These are phyloP conservation scores for Corynespora cassiicola DNA, from an alignment of 2,329 filamentous ascomycete species.

Conservation along the genomic window DNA sequence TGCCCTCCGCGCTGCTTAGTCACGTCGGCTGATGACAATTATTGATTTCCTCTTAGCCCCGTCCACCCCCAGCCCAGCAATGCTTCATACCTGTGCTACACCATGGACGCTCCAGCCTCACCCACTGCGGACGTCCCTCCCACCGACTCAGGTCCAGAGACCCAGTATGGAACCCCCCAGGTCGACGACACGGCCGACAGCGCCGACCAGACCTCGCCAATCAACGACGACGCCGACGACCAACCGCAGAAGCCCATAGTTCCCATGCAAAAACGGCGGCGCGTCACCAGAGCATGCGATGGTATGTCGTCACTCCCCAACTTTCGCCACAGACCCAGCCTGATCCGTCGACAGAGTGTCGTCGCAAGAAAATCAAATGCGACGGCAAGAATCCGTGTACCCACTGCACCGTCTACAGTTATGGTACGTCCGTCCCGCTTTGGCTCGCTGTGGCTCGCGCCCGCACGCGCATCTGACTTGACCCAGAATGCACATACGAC, in stretches of 20 bases:
- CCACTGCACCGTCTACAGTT: constrained; percentile 97
- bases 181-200: constrained; percentile 38
- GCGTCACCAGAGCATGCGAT: constrained; percentile 54
- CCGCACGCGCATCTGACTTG: constrained; percentile 17
- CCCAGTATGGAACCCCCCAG: constrained; percentile 27
- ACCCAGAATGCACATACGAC: constrained; percentile 88
- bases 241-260: constrained; percentile 38
- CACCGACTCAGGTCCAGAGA: constrained; percentile 33
- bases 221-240: constrained; percentile 40
- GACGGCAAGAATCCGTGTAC: constrained; percentile 68
- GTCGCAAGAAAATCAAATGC: constrained; percentile 62
- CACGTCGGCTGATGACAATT: constrained; percentile 19
- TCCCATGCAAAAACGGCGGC: constrained; percentile 49
- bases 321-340: constrained; percentile 2
- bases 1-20: constrained; percentile 25
- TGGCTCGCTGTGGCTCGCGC: constrained; percentile 3
- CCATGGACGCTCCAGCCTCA: constrained; percentile 44
- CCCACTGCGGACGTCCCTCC: constrained; percentile 38
- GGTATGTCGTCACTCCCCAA: too few species aligned
- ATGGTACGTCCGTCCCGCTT: constrained; percentile 65
- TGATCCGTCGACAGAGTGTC: constrained; percentile 37
- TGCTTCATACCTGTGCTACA: constrained; percentile 22
- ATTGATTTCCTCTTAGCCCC: constrained; percentile 27
- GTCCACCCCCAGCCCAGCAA: constrained; percentile 18
- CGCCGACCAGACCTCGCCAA: constrained; percentile 38